These are phyloP conservation scores for Hymenotorrendiella dingleyae DNA, from an alignment of 2,329 filamentous ascomycete species.

Conservation along the genomic window DNA sequence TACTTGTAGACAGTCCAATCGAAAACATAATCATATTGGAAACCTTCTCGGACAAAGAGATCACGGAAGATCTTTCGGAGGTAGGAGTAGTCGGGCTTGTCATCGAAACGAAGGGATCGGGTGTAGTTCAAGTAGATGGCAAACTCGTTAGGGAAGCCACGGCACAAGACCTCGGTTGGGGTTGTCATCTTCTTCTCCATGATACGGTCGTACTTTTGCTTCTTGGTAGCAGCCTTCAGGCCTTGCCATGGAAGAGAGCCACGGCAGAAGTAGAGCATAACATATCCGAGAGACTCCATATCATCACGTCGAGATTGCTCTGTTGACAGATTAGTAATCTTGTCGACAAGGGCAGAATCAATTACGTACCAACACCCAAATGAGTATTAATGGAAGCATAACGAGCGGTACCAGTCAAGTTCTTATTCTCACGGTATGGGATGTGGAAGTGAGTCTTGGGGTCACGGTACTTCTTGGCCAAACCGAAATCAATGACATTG, in stretches of 20 bases:
- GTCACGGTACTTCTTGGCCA: constrained; percentile 99
- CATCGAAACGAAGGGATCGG: constrained; percentile 94
- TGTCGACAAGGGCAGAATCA: neutral
- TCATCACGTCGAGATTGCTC: constrained; percentile 99
- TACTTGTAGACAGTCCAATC: constrained; percentile 99
- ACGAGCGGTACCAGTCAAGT: constrained; percentile 95
- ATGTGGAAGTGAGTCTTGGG: constrained; percentile 99
- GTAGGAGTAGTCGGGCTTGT: constrained; percentile 99
- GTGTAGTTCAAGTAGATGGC: constrained; percentile 99
- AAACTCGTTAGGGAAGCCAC: constrained; percentile 98
- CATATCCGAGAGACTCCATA: constrained; percentile 98
- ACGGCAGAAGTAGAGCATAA: constrained; percentile 99
- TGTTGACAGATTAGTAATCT: constrained; percentile 33
- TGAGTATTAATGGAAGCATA: constrained; percentile 99
- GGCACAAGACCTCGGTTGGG: constrained; percentile 95
- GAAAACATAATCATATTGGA: constrained; percentile 99
- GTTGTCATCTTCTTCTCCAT: constrained; percentile 99
- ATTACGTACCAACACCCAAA: constrained; percentile 71
- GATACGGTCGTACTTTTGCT: constrained; percentile 99
- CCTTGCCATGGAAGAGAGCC: constrained; percentile 98
- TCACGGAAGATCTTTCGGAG: constrained; percentile 99
- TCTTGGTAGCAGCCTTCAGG: constrained; percentile 96
- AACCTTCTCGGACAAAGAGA: constrained; percentile 95
- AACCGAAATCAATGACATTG: constrained; percentile 97
- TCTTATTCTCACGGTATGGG: constrained; percentile 99